Base-by-base conservation (phyloP, 768 basidiomycete genomes). In the Suillus hirtellus region DNA sequence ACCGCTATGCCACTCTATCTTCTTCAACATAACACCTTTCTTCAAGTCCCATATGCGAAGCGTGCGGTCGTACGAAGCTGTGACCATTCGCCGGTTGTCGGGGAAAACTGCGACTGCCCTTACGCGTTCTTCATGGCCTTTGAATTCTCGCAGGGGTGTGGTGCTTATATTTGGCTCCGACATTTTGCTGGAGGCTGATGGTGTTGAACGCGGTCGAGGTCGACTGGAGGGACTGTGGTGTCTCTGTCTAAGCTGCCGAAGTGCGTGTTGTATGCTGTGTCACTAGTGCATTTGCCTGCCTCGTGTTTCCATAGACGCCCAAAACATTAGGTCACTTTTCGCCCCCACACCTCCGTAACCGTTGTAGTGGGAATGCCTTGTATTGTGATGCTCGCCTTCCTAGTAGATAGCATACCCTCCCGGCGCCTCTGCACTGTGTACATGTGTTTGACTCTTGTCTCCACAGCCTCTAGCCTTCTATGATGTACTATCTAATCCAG, bases 1-100 rank as follows among this genome's bases (percentile, higher is more conserved):
- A 24, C 6, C 2, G 14, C 7, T 1, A 14, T 47, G 47, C 47
- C 47, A 6, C 14, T 49, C 47, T 8, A 50, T 50, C 49, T 27
- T 50, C 49, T 50, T 50, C 49, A 50, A 50, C 49, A 50, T 4
- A 9, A 50, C 24, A 50, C 49, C 49, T 50, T 3, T 50, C 49
- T 50, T 27, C 49, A 50, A 50, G 49, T 46, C 46, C 46, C 46
- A 46, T 6, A 46, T 0, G 0, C 49, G 49, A 50, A 50, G 15
- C 4, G 46, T 46, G 0, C 0, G 0, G 46, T 46, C 46, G 11
- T 5, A 6, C 11, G 46, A 46, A n/a, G 11, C 46, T 6, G 46
- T 46, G 1, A 27, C 15, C 27, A 50, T 50, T 50, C 27, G 49
- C 17, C 7, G 24, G 27, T 1, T 27, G 1, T 50, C 49, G 0